Evolutionary conservation across 345 rosid genomes (phyloP), one percentile per base, ranked within the genome.

Genomic region (Eucalyptus camaldulensis): DNA sequence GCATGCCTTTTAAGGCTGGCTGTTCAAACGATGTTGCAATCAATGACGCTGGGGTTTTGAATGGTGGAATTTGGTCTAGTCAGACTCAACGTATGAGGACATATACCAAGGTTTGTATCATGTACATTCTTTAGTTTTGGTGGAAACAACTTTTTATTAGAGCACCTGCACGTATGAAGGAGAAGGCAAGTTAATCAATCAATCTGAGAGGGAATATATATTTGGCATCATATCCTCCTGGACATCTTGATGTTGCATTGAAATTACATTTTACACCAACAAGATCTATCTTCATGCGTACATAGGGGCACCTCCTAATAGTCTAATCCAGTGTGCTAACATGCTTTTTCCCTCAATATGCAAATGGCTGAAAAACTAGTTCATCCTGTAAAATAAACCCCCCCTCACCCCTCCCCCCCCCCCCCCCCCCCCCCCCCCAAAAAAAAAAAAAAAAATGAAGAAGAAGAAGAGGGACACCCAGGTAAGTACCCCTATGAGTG

Each of bases 31-130:
- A 97, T 87, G 94, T 94, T 85, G 91, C 95, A 88, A 95, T 97
- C 87, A 95, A 92, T 86, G 99, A 96, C 86, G 80, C 98, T 44
- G 98, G 96, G 83, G 95, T 96, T 90, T 90, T 96, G 87, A 95
- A 95, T 91, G 95, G 95, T 22, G 99, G 99, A 85, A 87, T 94
- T 58, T 97, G 99, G 99, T 92, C 94, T 51, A 94, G 93, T 88
- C 99, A 96, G 91, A 91, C 96, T 89, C 99, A 95, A 81, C 95
- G 98, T 4, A 96, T 96, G 98, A 95, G 99, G 87, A 96, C 99
- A 80, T 98, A 94, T 92, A 98, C 99, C 22, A 98, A 98, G 99
- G 99, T 98, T 85, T 85, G 93, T 90, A 22, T 22, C 86, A 76
- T 76, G 85, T 40, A 40, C 85, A 76, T 76, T 76, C 47, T 76